Base-by-base conservation (phyloP, 495 filamentous ascomycete species). In the Daldinia concentrica region DNA sequence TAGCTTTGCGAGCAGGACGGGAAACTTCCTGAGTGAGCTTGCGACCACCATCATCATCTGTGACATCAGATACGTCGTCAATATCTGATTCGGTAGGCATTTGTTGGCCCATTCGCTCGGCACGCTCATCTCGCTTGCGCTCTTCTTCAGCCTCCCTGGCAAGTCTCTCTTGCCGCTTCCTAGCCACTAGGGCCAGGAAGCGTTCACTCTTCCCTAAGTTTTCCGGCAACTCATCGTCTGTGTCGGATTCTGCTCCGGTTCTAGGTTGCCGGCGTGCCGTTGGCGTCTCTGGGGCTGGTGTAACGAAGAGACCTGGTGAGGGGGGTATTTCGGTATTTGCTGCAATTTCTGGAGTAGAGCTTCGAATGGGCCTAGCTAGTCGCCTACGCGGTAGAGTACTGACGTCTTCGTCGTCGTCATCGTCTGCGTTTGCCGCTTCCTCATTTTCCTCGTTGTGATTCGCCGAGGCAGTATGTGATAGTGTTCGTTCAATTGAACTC, bases 1-100 rank as follows among this genome's bases (percentile, higher is more conserved):
- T 93, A 4, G 95, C 95, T 73, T 94, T 97, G 1, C 95, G 88
- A 4, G 91, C 82, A 5, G 93, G 91, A 6, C 89, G 88, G 14
- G 88, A 78, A 7, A 48, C 73, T 36, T 90, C 82, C 64, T 92
- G 90, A 1, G 87, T 87, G 32, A 92, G 77, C 64, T 85, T 89
- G 36, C 83, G 80, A 6, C 81, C 90, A 34, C 83, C 86, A 8
- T 81, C 83, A 37, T 86, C 86, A 66, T 90, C 87, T 9, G 83
- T 84, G 63, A 86, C 82, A 43, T 82, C 80, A 43, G 80, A 82
- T 59, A 85, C 82, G 26, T 86, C 74, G 12, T 86, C 88, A 4
- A 81, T 77, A 37, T 82, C 82, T 1, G 69, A 70, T 24, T 71
- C 70, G 19, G 64, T 59, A 32, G 73, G 66, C 14, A 79, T 73